Evolutionary conservation across 2,329 filamentous ascomycete genomes (phyloP), one percentile per base, ranked within the genome.

Genomic region (Epichloe brachyelytri): DNA sequence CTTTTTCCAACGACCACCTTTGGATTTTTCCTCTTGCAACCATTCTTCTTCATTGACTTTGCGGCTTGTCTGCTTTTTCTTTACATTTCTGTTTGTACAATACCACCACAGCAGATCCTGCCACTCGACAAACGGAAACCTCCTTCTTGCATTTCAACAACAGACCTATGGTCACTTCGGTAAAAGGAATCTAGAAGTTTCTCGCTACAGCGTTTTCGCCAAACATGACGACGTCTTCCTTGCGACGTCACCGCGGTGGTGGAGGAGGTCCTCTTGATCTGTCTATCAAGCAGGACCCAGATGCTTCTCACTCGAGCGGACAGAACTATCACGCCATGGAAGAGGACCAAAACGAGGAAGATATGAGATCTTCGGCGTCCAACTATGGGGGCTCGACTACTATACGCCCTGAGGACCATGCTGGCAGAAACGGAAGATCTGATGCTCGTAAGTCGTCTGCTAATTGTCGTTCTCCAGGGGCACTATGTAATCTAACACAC

Each of bases 401-500:
- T 2, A 38, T 53, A 15, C 50, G 53, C 5, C 55, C 49, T 15
- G 49, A 55, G n/a, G 53, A 58, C 39, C 59, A 56, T 4, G 58
- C 62, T 19, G 55, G 58, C 48, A 61, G 57, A 5, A 56, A 62
- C 20, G 60, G 59, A 17, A 59, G 68, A 51, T 71, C 68, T 30
- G 62, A 70, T 60, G 68, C 68, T 34, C 68, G 68, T 69, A 53
- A 63, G 68, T 68, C 17, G 17, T 38, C 17, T 3, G 22, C 11
- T 36, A 36, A 6, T 39, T 8, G 22, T 41, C 2, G 15, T 22
- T 22, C 12, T 36, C 10, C 37, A 37, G 41, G 1, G 26, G n/a
- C 20, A 34, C n/a, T n/a, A 39, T 26, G 3, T 40, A 8, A 33
- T 20, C 62, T 54, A 17, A 20, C 8, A 46, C 5, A 11, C 36